phyloP scores from a whole-genome alignment of 169 alveolate genomes.

The Plasmodium blacklocki region DNA sequence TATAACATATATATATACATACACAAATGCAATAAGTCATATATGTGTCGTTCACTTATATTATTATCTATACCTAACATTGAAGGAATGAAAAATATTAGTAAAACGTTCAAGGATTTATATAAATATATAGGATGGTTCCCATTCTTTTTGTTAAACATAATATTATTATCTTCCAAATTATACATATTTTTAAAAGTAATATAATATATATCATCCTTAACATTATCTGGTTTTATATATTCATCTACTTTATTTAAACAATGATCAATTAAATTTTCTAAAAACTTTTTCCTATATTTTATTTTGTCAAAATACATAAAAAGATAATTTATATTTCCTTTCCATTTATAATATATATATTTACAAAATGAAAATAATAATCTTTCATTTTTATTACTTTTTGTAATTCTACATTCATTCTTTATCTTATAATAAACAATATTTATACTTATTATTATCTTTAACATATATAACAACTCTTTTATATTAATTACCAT shows the following conservation, averaged over 20 bases:
- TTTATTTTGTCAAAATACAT: slow-evolving; percentile 8
- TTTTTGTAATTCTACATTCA: background rate
- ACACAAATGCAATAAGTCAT: slow-evolving; percentile 21
- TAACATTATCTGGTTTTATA: too few relatives aligned
- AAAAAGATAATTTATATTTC: slow-evolving; percentile 28
- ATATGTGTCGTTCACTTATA: slow-evolving; percentile 3
- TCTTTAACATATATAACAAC: slow-evolving; percentile 19
- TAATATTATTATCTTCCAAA: background rate
- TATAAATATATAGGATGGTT: background rate
- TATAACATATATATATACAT: slow-evolving; percentile 29
- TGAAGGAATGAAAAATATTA: slow-evolving; percentile 31
- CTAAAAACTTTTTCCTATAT: slow-evolving; percentile 15
- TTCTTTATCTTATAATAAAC: slow-evolving; percentile 15
- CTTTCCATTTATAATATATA: slow-evolving; percentile 22
- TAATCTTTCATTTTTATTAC: background rate
- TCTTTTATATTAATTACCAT: background rate
- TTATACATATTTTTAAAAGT: background rate
- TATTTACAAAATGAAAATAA: background rate
- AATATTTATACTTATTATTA: background rate
- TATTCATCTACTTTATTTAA: background rate
- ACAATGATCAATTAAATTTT: slow-evolving; percentile 18
- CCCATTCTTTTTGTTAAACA: too few relatives aligned
- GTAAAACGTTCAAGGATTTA: background rate
- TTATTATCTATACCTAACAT: slow-evolving; percentile 5
- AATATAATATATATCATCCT: slow-evolving; percentile 5